A percentile compares a stretch with the other conserved stretches of the same genome.
phyloP scores from a whole-genome alignment of 768 basidiomycete genomes.

The Porpolomopsis calyptriformis region DNA sequence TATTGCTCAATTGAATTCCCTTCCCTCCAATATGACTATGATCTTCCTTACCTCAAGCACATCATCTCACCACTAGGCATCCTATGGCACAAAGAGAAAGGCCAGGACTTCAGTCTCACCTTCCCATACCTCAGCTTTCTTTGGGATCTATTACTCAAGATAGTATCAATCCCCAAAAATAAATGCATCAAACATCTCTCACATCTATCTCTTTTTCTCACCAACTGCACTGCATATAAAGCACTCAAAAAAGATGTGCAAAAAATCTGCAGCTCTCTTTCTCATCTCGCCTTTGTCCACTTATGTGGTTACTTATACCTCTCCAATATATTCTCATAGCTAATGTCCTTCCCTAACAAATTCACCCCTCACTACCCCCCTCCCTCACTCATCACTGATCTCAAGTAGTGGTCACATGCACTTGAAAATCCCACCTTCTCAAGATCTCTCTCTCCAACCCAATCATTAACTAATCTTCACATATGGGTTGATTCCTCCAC shows the following conservation, averaged over 20 bases:
- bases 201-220: slow-evolving; percentile 11
- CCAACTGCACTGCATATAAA: neutral
- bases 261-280: slow-evolving; percentile 22
- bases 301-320: slow-evolving; percentile 17
- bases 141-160: slow-evolving; percentile 16
- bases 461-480: slow-evolving; percentile 2
- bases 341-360: slow-evolving; percentile 15
- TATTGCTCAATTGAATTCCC: too few species aligned
- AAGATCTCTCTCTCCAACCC: slow-evolving; percentile 10
- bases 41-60: neutral
- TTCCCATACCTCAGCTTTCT: slow-evolving; percentile 21
- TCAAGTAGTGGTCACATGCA: slow-evolving; percentile 23
- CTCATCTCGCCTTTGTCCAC: slow-evolving; percentile 18
- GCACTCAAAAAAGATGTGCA: slow-evolving; percentile 2
- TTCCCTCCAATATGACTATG: neutral
- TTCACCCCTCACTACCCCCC: slow-evolving; percentile 12
- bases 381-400: slow-evolving; percentile 15
- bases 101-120: slow-evolving; percentile 13
- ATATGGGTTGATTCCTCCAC: slow-evolving; percentile 11
- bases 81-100: slow-evolving; percentile 19
- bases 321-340: slow-evolving; percentile 17
- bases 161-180: slow-evolving; percentile 17
- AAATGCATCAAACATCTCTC: slow-evolving; percentile 19
- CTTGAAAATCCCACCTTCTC: slow-evolving; percentile 1
- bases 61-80: slow-evolving; percentile 12